Percentiles rank a stretch among this genome's conserved stretches.
These are phyloP conservation scores for Beauveria brongniartii DNA, from an alignment of 2,329 filamentous ascomycete genomes.

Conservation along the genomic window DNA sequence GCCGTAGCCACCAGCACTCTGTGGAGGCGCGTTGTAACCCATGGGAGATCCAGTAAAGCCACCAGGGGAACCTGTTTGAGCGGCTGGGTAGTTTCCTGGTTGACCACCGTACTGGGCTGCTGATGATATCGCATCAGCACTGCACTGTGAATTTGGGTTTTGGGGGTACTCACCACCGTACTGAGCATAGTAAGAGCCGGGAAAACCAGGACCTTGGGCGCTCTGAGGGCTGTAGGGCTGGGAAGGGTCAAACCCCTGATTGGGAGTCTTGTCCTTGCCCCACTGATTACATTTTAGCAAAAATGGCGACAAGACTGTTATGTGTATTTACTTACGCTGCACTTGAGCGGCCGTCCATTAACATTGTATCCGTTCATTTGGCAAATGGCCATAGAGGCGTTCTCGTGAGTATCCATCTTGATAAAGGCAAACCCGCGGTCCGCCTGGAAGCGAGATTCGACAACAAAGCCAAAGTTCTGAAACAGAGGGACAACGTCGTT, in stretches of 20 bases:
- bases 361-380: constrained; percentile 97
- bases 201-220: constrained; percentile 62
- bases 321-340: constrained; percentile 66
- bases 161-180: constrained; percentile 61
- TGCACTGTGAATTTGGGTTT: background rate
- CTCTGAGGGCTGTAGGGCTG: constrained; percentile 65
- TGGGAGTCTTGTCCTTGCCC: constrained; percentile 97
- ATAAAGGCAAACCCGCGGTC: constrained; percentile 97
- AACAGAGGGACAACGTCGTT: constrained; percentile 96
- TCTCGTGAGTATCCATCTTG: constrained; percentile 98
- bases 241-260: constrained; percentile 68
- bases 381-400: constrained; percentile 96
- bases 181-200: constrained; percentile 88
- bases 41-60: constrained; percentile 60
- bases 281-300: constrained; percentile 53
- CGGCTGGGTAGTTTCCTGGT: constrained; percentile 50
- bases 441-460: constrained; percentile 95
- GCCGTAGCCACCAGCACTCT: constrained; percentile 77
- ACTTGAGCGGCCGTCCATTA: constrained; percentile 93
- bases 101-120: constrained; percentile 53
- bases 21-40: constrained; percentile 56
- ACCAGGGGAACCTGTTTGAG: constrained; percentile 53
- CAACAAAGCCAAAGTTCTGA: constrained; percentile 96
- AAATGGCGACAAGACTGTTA: background rate
- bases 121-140: constrained; percentile 8